Evolutionary conservation across 2,329 filamentous ascomycete genomes (phyloP).

Genomic region (Fusarium dimerum): DNA sequence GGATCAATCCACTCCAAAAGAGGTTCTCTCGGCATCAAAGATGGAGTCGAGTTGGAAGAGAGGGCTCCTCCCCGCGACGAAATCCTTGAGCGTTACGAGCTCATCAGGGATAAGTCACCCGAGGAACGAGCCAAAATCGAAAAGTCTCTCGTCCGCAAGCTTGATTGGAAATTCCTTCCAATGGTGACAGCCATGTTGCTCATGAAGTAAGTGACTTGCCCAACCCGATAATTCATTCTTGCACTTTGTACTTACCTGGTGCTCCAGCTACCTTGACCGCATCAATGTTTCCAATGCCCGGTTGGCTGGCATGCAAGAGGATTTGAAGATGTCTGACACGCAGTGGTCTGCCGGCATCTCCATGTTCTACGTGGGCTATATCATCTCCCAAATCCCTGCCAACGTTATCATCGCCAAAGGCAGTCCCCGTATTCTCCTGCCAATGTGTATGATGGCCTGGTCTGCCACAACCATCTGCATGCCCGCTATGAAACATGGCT

Average conservation of each 20-base stretch:
- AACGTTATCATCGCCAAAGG: conserved; percentile 47
- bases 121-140: conserved; percentile 23
- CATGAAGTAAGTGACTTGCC: conserved; percentile 25
- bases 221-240: neutral
- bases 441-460: conserved; percentile 43
- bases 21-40: conserved; percentile 7
- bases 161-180: conserved; percentile 31
- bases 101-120: conserved; percentile 6
- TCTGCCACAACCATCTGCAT: conserved; percentile 46
- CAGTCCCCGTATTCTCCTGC: conserved; percentile 37
- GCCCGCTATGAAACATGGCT: conserved; percentile 37
- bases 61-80: conserved; percentile 6
- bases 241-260: no score
- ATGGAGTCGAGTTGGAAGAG: conserved; percentile 11
- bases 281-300: conserved; percentile 51
- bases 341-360: conserved; percentile 44
- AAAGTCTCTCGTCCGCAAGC: conserved; percentile 27
- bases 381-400: conserved; percentile 47
- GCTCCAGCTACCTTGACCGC: conserved; percentile 53
- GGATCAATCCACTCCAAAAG: conserved; percentile 6
- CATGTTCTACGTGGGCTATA: conserved; percentile 48
- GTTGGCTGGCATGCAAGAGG: conserved; percentile 38
- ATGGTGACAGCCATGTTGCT: conserved; percentile 31
- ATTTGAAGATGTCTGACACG: conserved; percentile 36
- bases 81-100: conserved; percentile 9